A percentile compares a stretch with the other conserved stretches of the same genome.
phyloP scores from a whole-genome alignment of 2,329 filamentous ascomycete species.

The Gremmenia infestans region DNA sequence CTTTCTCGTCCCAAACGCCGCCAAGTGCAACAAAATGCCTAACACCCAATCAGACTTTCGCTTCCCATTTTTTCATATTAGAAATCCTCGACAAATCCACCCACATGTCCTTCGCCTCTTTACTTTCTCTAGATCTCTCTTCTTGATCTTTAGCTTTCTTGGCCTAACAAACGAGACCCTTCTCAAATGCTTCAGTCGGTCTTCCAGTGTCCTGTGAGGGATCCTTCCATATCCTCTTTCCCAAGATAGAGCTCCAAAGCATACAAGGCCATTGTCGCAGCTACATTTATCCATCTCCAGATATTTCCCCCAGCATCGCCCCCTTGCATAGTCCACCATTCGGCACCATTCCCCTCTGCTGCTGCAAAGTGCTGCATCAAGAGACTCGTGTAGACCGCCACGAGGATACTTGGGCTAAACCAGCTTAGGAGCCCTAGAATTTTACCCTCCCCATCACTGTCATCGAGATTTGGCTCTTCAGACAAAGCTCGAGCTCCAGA shows the following conservation, averaged over 20 bases:
- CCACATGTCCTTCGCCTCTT: background rate
- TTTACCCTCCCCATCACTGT: slow-evolving; percentile 75
- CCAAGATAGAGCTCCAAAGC: slow-evolving; percentile 85
- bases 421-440: slow-evolving; percentile 81
- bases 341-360: slow-evolving; percentile 58
- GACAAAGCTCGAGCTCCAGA: slow-evolving; percentile 77
- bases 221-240: slow-evolving; percentile 71
- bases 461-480: slow-evolving; percentile 79
- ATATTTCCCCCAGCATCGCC: slow-evolving; percentile 78
- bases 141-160: background rate
- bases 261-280: slow-evolving; percentile 83
- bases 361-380: slow-evolving; percentile 93
- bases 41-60: background rate
- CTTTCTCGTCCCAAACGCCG: background rate
- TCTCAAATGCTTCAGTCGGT: slow-evolving; percentile 59
- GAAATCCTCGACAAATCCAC: background rate
- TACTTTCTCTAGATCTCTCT: slow-evolving; percentile 1
- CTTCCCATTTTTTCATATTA: background rate
- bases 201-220: slow-evolving; percentile 82
- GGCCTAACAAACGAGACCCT: background rate
- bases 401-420: slow-evolving; percentile 91
- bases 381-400: slow-evolving; percentile 93
- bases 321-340: slow-evolving; percentile 82
- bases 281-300: slow-evolving; percentile 92
- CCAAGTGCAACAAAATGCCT: slow-evolving; percentile 8